A percentile compares a stretch with the other conserved stretches of the same genome.
phyloP scores from a whole-genome alignment of 2,329 filamentous ascomycete genomes.

The Ophiobolus disseminans region DNA sequence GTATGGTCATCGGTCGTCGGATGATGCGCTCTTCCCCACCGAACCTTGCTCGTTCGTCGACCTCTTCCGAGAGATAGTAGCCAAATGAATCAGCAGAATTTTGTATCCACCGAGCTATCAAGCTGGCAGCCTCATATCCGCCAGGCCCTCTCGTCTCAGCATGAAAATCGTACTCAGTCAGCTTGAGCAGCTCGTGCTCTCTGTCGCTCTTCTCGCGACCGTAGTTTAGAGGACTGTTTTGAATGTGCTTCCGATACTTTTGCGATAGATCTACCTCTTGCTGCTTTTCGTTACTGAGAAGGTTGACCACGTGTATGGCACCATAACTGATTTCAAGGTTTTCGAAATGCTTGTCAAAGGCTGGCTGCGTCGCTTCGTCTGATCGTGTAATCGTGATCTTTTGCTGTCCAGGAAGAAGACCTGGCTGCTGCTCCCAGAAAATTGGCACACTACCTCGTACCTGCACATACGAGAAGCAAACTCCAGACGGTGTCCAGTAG shows the following conservation, averaged over 20 bases:
- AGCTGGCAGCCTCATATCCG: conserved; percentile 89
- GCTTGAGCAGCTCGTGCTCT: conserved; percentile 77
- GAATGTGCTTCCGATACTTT: conserved; percentile 79
- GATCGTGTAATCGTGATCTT: conserved; percentile 93
- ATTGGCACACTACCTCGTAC: conserved; percentile 91
- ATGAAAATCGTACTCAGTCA: conserved; percentile 95
- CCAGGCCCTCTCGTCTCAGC: conserved; percentile 86
- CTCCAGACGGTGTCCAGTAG: conserved; percentile 78
- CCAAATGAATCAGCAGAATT: conserved; percentile 84
- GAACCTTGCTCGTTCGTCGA: conserved; percentile 59
- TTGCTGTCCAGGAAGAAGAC: conserved; percentile 87
- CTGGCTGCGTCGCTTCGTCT: conserved; percentile 86
- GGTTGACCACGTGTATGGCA: conserved; percentile 88
- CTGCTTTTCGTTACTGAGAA: conserved; percentile 88
- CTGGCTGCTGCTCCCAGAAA: conserved; percentile 95
- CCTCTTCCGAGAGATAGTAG: conserved; percentile 85
- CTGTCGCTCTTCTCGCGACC: conserved; percentile 60
- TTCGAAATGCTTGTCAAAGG: conserved; percentile 94
- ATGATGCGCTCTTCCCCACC: conserved; percentile 51
- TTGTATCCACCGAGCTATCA: conserved; percentile 80
- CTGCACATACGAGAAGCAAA: conserved; percentile 93
- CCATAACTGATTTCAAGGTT: conserved; percentile 87
- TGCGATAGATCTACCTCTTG: conserved; percentile 84
- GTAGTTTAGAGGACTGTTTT: conserved; percentile 73
- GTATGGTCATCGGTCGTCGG: conserved; percentile 66